These are phyloP conservation scores for Malus sylvestris DNA, from an alignment of 306 rosid genomes.

Conservation along the genomic window DNA sequence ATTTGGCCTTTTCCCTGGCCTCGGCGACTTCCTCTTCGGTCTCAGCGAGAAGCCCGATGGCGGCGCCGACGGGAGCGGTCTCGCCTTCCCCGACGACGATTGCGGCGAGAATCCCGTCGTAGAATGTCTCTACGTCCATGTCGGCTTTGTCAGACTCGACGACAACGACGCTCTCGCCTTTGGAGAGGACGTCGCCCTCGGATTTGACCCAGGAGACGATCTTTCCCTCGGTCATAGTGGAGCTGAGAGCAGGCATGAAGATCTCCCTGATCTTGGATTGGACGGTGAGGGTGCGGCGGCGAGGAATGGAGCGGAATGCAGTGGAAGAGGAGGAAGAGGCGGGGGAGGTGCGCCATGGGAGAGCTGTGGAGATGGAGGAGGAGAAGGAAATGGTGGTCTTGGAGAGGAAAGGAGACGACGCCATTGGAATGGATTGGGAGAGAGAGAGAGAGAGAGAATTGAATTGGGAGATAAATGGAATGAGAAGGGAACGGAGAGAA, in stretches of 20 bases:
- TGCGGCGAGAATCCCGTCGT: constrained; percentile 81
- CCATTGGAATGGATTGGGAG: constrained; percentile 8
- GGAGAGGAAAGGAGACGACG: constrained; percentile 37
- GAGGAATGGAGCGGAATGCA: constrained; percentile 31
- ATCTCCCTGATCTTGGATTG: constrained; percentile 82
- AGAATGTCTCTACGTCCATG: constrained; percentile 90
- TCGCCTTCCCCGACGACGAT: constrained; percentile 77
- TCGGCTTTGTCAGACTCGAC: constrained; percentile 92
- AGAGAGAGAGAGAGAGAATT: background rate
- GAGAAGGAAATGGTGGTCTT: constrained; percentile 51
- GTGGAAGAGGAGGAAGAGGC: constrained; percentile 7
- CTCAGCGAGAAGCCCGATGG: constrained; percentile 74
- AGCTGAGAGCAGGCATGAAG: constrained; percentile 98
- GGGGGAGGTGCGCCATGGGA: constrained; percentile 30
- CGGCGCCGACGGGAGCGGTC: constrained; percentile 83
- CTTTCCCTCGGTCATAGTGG: constrained; percentile 98
- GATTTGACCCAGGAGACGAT: constrained; percentile 92
- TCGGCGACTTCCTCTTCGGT: constrained; percentile 61
- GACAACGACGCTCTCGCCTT: constrained; percentile 89
- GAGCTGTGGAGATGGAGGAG: constrained; percentile 41
- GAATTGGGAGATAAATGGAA: background rate
- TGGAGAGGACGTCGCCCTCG: constrained; percentile 79
- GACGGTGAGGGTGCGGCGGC: constrained; percentile 38
- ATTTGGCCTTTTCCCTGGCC: constrained; percentile 59
- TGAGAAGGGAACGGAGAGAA: too few species aligned